Base-by-base conservation (phyloP, 2,329 filamentous ascomycete species). In the Penicillium sp. region DNA sequence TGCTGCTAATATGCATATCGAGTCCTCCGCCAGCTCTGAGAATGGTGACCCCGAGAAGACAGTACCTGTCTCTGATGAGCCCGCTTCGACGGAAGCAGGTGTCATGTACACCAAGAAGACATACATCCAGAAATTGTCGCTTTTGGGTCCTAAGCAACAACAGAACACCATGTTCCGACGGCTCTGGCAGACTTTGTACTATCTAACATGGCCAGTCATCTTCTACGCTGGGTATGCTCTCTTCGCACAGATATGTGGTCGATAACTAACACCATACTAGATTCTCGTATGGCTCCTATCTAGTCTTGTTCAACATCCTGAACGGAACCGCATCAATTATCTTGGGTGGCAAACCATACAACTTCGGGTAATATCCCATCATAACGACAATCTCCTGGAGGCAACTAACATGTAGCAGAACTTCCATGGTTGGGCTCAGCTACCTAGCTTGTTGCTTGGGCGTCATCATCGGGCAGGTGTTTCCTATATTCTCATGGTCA, bases 271-370 rank as follows among this genome's bases (percentile, higher is more conserved):
- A 3, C 9, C 7, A 3, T 3, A 2, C 2, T 19, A 64, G 63
- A 7, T 66, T 68, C 27, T 65, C 63, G 1, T 68, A 68, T 27
- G 66, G 66, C 1, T 63, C 63, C 3, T 65, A 68, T 21, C 53
- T 68, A 11, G 56, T 67, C 1, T 59, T 63, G 46, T 69, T 68
- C 50, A 69, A 68, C 39, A 64, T 69, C 18, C 38, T 69, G 14
- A 69, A 69, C 20, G 66, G 52, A 10, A 69, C 66, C 1, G 50
- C 64, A 1, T 67, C 65, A 0, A 55, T 68, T 4, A 62, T 69
- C 34, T 48, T 69, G 2, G 54, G 62, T 5, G 52, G 48, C 5
- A 39, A 53, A 5, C 65, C 66, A 0, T 69, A 69, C 33, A 62
- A 65, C 36, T 69, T 69, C 29, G 47, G 58, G 62, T 64, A 45